phyloP scores from a whole-genome alignment of 2,329 filamentous ascomycete genomes.

The Ophiognomonia clavigignenti-juglandacearum region DNA sequence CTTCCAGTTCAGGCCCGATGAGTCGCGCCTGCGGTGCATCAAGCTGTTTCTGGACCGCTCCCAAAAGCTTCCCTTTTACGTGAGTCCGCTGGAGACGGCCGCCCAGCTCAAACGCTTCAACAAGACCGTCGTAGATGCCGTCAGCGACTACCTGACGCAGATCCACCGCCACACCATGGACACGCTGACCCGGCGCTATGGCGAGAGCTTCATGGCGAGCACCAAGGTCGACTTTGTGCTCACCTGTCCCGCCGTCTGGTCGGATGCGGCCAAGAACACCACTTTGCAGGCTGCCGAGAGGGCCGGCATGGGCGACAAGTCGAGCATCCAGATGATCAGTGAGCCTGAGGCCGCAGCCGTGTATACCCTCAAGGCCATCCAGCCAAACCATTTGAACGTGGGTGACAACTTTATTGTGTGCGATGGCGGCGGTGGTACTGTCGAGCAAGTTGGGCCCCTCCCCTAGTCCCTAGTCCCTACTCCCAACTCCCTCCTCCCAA shows the following conservation, averaged over 20 bases:
- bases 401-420: conserved; percentile 63
- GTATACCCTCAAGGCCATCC: conserved; percentile 74
- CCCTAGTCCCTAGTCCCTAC: too few species aligned
- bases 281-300: conserved; percentile 72
- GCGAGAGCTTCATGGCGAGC: conserved; percentile 71
- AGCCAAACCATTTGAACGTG: conserved; percentile 66
- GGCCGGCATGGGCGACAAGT: conserved; percentile 69
- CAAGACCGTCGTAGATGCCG: conserved; percentile 74
- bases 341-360: conserved; percentile 78
- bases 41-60: conserved; percentile 79
- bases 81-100: conserved; percentile 71
- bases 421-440: conserved; percentile 58
- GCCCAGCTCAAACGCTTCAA: conserved; percentile 69
- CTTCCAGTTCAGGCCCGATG: conserved; percentile 76
- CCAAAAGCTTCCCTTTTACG: conserved; percentile 76
- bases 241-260: conserved; percentile 81
- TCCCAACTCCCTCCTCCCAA: too few species aligned
- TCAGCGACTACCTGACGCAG: conserved; percentile 73
- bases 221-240: conserved; percentile 76
- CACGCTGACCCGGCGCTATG: conserved; percentile 67
- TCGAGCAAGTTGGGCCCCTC: conserved; percentile 62
- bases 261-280: conserved; percentile 78
- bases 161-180: conserved; percentile 76
- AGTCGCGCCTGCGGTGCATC: conserved; percentile 72
- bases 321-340: conserved; percentile 72